Base-by-base conservation (phyloP, 768 basidiomycete species). In the Leccinum disarticulatum region DNA sequence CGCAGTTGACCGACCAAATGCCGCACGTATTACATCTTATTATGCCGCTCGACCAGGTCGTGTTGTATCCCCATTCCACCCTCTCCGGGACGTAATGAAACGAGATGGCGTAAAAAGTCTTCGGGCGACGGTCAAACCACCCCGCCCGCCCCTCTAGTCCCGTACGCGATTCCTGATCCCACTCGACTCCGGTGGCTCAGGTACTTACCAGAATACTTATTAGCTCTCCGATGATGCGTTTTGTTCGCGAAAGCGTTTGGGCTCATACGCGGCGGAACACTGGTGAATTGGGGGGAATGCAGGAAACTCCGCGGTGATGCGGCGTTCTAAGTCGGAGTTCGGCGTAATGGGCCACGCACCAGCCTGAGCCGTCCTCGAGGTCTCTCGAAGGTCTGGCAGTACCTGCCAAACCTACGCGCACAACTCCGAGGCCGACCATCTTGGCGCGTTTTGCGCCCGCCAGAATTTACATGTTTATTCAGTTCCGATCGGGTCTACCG, bases 21-120 rank as follows among this genome's bases (percentile, higher is more conserved):
- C 64, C 67, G 61, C 57, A 55, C 60, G 19, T 33, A 48, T 22
- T 43, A 13, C 62, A 38, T 60, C 51, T 58, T 50, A 51, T 58
- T 50, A 51, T 49, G 49, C 13, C 58, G 59, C 59, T 22, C 52
- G 19, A 4, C 52, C 30, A 36, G 52, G 49, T 38, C 36, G 46
- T 17, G 9, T 35, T 38, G 49, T 47, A 27, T 48, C 47, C 11
- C 11, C 22, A 43, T n/a, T 15, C 10, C 41, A 10, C 9, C 14
- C 14, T 10, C 3, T 48, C 14, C 53, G n/a, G 19, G 11, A 63
- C 61, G 64, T 64, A 66, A 69, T 61, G 48, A 63, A 63, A 57
- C 17, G 3, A 48, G 22, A 13, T 25, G 47, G 47, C 47, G 25
- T 14, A 14, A 48, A 48, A 48, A 47, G 36, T 56, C 43, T 6